Base-by-base conservation (phyloP, 164 flowering plant species). In the Piper longum region DNA sequence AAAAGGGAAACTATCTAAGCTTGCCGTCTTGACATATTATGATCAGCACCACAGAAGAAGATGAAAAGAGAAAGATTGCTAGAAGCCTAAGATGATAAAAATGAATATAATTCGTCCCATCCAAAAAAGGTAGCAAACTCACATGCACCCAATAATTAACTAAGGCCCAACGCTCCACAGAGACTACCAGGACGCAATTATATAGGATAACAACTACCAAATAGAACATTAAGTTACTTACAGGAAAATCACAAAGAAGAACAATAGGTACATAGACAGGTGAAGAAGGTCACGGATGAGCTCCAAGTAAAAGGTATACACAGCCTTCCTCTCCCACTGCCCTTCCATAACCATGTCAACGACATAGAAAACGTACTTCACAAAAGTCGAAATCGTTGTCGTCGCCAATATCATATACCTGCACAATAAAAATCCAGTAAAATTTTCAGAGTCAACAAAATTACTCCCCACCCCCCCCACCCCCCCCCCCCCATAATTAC, bases 301-400 rank as follows among this genome's bases (percentile, higher is more conserved):
- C 71, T 95, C 99, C 96, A 95, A 77, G 78, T 95, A 95, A 74
- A 95, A 95, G 58, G 99, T 91, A 69, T 82, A 95, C 45, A 91
- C 91, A 44, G 97, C 85, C 70, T 91, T 95, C 66, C 67, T 87
- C 69, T 95, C 99, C 99, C 99, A 95, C 70, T 91, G 97, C 51
- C 99, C 99, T 69, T 95, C 99, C 99, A 95, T 95, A 44, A 95
- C 85, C 93, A 91, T 81, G 81, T 95, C 99, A 58, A 81, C 82
- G 4, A 95, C 88, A 74, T 87, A 87, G 75, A 95, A 95, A 55
- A 83, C 72, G 82, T 95, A 95, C 68, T 95, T 95, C 39, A 89
- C 82, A 82, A 89, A 86, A 18, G 85, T 91, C 52, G 97, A 76
- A 43, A 95, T 81, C 7, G 93, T 91, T 62, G 97, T 85, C 58